Evolutionary conservation across 148 eudicot species (phyloP).

Genomic region (Cornus kousa): DNA sequence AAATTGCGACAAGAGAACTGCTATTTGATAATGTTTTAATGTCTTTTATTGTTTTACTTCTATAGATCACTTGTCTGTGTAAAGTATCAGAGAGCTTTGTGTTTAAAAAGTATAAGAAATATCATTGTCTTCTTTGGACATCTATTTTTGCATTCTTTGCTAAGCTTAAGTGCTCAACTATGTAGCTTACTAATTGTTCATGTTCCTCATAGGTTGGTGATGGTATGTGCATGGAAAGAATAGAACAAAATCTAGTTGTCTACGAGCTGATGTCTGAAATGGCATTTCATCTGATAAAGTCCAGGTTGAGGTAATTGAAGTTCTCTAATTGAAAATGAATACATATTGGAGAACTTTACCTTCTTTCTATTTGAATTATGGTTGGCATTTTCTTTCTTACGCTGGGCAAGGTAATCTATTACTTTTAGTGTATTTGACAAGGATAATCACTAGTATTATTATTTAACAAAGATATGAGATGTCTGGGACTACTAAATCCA

Average conservation of each 20-base stretch:
- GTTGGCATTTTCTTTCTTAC: not conserved
- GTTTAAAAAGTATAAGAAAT: not conserved
- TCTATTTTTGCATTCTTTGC: not conserved
- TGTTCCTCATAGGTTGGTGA: conserved; percentile 72
- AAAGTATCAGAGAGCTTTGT: not conserved
- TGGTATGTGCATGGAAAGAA: conserved; percentile 99
- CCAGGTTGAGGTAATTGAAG: conserved; percentile 56
- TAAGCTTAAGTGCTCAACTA: not conserved
- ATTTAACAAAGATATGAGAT: no score
- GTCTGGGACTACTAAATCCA: not conserved
- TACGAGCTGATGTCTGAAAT: conserved; percentile 98
- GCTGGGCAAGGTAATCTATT: not conserved
- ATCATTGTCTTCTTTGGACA: not conserved
- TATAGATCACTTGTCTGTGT: not conserved
- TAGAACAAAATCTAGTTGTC: conserved; percentile 96
- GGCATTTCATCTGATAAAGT: conserved; percentile 80
- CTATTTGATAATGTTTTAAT: not conserved
- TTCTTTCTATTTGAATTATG: conserved; percentile 4
- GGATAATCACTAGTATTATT: not conserved
- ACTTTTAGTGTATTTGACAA: not conserved
- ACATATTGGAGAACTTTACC: not conserved
- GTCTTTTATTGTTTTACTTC: not conserved
- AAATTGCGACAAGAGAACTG: not conserved
- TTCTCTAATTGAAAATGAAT: conserved; percentile 10
- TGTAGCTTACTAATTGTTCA: not conserved